phyloP scores from a whole-genome alignment of 805 yeast species.

The Lachancea sp. region DNA sequence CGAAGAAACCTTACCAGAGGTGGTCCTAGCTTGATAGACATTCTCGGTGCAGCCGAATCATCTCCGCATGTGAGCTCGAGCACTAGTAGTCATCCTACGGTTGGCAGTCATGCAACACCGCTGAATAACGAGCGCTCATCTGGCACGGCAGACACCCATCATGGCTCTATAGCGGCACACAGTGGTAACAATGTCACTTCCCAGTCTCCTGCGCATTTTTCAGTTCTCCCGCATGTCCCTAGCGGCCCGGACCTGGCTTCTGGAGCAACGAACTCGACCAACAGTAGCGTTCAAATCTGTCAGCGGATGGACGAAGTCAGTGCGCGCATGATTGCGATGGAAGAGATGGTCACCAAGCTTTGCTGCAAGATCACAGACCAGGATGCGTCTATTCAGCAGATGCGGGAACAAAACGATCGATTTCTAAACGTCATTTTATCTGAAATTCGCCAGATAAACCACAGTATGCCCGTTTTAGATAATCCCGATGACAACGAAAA shows the following conservation, averaged over 20 bases:
- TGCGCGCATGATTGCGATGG: slow-evolving; percentile 24
- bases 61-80: slow-evolving; percentile 1
- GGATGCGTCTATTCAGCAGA: slow-evolving; percentile 12
- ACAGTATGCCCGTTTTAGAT: neutral
- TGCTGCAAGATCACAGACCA: slow-evolving; percentile 22
- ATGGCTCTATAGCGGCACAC: neutral
- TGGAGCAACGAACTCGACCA: slow-evolving; percentile 4
- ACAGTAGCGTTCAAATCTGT: slow-evolving; percentile 19
- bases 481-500: slow-evolving; percentile 7
- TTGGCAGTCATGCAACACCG: slow-evolving; percentile 2
- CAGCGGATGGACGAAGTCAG: slow-evolving; percentile 32
- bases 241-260: slow-evolving; percentile 6
- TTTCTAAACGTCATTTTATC: neutral
- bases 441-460: slow-evolving; percentile 4
- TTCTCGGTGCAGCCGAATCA: slow-evolving; percentile 3
- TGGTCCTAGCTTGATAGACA: slow-evolving; percentile 4
- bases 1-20: neutral
- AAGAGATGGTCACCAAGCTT: slow-evolving; percentile 26
- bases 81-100: slow-evolving; percentile 4
- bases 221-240: slow-evolving; percentile 5
- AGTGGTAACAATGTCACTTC: neutral
- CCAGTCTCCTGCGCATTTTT: slow-evolving; percentile 2
- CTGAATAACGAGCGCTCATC: neutral
- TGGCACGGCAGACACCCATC: neutral
- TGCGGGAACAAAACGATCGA: slow-evolving; percentile 9